Evolutionary conservation across 495 filamentous ascomycete species (phyloP), one percentile per base, ranked within the genome.

Genomic region (Penicillium manginii): DNA sequence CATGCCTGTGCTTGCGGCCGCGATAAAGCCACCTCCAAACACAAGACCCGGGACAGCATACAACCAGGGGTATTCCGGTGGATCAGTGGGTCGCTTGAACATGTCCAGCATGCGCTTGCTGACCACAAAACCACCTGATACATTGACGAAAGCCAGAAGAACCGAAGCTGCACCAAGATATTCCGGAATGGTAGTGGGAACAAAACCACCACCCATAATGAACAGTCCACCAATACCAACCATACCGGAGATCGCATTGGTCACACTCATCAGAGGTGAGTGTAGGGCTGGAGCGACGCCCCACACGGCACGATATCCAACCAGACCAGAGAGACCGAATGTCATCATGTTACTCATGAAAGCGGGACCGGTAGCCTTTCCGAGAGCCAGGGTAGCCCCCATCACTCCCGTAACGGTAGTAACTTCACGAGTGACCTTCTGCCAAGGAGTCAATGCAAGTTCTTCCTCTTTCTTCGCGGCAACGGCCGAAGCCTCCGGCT

Each of bases 101-200:
- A 93, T 93, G 65, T 93, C 89, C n/a, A 93, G 80, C 90, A 93
- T 93, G 62, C 90, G 85, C 72, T 92, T 92, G 3, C 89, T 91
- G 49, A 93, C 88, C 15, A 91, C 88, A 64, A 93, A 93, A 2
- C 90, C 90, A 19, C 90, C 90, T 11, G 87, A 86, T 5, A 93
- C 82, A 69, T 93, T 93, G 55, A 91, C 88, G 65, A 91, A 93
- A 8, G 90, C 89, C 40, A 93, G 71, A 3, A 92, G 81, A 11
- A 93, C 90, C 11, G 89, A 92, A 1, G 81, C 72, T n/a, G 90
- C 86, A 51, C 90, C 90, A 35, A 93, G 80, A 2, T 73, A 73
- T 68, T 93, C 89, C 2, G 90, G 90, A n/a, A 92, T 72, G 1
- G 87, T 91, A 54, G 85, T 83, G 1, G 90, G 90, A 1, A 89